phyloP scores from a whole-genome alignment of 371 early-diverging fungal species.

The Nematocida sp. region DNA sequence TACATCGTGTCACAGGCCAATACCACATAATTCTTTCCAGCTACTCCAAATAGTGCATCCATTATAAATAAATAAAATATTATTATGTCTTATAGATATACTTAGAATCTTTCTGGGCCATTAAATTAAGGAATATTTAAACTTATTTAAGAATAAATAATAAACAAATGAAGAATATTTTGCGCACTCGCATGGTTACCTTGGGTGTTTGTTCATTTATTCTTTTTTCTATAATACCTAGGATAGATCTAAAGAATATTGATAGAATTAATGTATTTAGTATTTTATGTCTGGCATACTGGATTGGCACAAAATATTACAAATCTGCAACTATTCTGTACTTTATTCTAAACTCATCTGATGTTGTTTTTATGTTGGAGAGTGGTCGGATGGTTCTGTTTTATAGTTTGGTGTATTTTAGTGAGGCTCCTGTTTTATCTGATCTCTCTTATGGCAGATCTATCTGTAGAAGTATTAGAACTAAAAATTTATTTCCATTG shows the following conservation, averaged over 20 bases:
- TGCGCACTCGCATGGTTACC: constrained; percentile 30
- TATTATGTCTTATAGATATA: not conserved
- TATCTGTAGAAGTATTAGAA: constrained; percentile 8
- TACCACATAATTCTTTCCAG: constrained; percentile 31
- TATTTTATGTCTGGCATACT: constrained; percentile 1
- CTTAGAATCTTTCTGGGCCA: not conserved
- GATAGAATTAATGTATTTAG: not conserved
- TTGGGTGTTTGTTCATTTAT: constrained; percentile 36
- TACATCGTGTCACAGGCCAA: constrained; percentile 49
- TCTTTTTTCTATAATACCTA: constrained; percentile 28
- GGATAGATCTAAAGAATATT: not conserved
- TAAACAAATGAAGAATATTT: not conserved
- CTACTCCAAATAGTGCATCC: constrained; percentile 57
- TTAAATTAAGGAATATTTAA: not conserved
- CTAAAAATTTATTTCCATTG: constrained; percentile 2
- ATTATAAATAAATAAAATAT: constrained; percentile 44
- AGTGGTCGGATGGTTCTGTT: not conserved
- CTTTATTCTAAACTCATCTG: constrained; percentile 14
- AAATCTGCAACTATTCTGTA: constrained; percentile 1
- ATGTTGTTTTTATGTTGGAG: not conserved
- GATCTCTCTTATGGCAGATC: constrained; percentile 2
- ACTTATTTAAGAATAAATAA: not conserved
- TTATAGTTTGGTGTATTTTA: not conserved
- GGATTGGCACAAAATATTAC: not conserved
- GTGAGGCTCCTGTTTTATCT: not conserved